Conservation (phyloP, 257 asterid species). For the Petrea volubilis region DNA sequence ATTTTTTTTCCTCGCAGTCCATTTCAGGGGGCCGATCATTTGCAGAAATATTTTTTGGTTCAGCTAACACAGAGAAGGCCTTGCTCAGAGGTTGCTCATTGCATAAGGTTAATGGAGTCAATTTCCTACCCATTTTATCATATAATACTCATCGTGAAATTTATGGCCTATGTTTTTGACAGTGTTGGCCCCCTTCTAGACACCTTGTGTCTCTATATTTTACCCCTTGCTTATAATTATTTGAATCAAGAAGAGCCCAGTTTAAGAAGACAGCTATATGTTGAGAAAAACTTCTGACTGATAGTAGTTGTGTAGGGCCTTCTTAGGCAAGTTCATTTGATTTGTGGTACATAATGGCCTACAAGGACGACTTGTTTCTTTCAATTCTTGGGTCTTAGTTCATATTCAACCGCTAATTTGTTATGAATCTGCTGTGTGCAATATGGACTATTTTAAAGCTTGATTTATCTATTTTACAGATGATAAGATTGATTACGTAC, state of each 20-base stretch:
- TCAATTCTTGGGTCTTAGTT: background rate
- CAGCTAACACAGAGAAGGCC: slow-evolving; percentile 56
- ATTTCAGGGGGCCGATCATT: slow-evolving; percentile 89
- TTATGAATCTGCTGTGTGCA: slow-evolving; percentile 14
- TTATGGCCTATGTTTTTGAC: background rate
- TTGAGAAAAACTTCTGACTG: slow-evolving; percentile 2
- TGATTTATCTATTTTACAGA: slow-evolving; percentile 45
- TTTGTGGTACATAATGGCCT: background rate
- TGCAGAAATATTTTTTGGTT: slow-evolving; percentile 88
- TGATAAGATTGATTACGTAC: slow-evolving; percentile 88
- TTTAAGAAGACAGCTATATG: slow-evolving; percentile 4
- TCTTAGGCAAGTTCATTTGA: slow-evolving; percentile 11
- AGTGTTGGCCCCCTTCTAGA: background rate
- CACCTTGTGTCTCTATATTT: background rate
- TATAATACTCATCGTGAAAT: slow-evolving; percentile 11
- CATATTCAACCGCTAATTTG: slow-evolving; percentile 21
- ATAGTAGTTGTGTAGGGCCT: slow-evolving; percentile 1
- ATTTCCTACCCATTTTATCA: slow-evolving; percentile 2
- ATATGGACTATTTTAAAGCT: background rate
- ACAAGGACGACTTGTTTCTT: slow-evolving; percentile 10
- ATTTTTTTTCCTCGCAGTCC: slow-evolving; percentile 61
- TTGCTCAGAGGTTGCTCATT: slow-evolving; percentile 77
- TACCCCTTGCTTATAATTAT: background rate
- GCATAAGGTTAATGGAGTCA: slow-evolving; percentile 64
- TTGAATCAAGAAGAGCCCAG: slow-evolving; percentile 5